A percentile compares a stretch with the other conserved stretches of the same genome.
Evolutionary conservation across 768 basidiomycete species (phyloP).

Genomic region (Tylopilus felleus): DNA sequence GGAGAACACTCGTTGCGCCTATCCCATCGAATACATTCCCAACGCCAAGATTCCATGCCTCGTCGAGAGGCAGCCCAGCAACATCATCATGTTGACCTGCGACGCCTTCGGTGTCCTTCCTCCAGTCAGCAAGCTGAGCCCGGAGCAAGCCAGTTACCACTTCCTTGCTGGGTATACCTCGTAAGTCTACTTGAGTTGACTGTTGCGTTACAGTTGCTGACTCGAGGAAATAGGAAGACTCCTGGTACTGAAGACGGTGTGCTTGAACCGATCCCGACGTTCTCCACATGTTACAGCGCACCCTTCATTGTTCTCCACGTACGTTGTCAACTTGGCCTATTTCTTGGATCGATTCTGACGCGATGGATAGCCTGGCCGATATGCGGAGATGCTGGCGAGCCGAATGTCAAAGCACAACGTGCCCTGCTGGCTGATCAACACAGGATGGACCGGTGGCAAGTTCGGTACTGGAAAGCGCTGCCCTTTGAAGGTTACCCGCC

Average conservation of each 20-base stretch:
- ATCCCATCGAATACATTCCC: constrained; percentile 96
- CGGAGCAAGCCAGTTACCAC: constrained; percentile 96
- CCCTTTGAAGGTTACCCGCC: constrained; percentile 92
- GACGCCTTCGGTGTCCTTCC: constrained; percentile 98
- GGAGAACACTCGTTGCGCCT: constrained; percentile 99
- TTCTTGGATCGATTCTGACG: constrained; percentile 2
- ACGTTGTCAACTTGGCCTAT: constrained; percentile 23
- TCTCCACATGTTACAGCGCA: constrained; percentile 98
- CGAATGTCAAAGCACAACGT: constrained; percentile 88
- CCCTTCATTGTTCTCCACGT: constrained; percentile 99
- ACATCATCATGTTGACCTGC: constrained; percentile 96
- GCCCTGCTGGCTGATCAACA: constrained; percentile 99
- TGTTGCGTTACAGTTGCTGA: background rate
- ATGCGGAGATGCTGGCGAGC: constrained; percentile 95
- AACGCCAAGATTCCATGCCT: constrained; percentile 93
- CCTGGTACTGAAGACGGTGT: constrained; percentile 99
- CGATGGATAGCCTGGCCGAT: constrained; percentile 71
- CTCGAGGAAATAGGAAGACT: constrained; percentile 64
- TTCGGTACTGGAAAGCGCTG: constrained; percentile 93
- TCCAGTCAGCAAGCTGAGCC: constrained; percentile 87
- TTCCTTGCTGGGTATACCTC: constrained; percentile 97
- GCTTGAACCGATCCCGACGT: constrained; percentile 96
- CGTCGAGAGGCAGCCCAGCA: constrained; percentile 83
- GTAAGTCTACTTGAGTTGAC: constrained; percentile 38
- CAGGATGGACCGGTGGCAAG: constrained; percentile 94